Percentiles rank a stretch among this genome's conserved stretches.
Conservation (phyloP, 768 basidiomycete species). For the Psilocybe tampanensis region DNA sequence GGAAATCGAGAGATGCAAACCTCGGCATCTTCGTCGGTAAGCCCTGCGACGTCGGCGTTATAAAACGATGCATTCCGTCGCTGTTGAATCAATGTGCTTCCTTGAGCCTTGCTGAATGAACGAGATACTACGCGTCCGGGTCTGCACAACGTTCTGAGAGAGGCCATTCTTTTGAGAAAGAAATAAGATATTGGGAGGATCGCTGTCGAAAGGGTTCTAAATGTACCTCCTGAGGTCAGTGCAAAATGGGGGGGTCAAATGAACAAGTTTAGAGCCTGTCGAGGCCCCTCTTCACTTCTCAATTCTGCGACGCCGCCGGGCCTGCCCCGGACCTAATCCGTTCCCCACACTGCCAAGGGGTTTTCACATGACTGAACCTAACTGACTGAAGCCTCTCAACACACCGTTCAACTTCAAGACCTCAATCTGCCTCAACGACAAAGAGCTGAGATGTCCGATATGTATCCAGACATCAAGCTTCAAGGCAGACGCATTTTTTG, state of each 20-base stretch:
- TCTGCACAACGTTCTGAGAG: neutral
- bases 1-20: slow-evolving; percentile 43
- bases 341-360: neutral
- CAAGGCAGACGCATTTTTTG: no score
- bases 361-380: neutral
- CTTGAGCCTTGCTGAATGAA: neutral
- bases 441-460: no score
- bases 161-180: neutral
- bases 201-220: no score
- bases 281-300: neutral
- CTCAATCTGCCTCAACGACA: no score
- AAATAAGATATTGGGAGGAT: no score
- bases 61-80: slow-evolving; percentile 59
- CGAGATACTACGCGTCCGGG: neutral
- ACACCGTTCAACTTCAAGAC: no score
- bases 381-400: no score
- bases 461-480: no score
- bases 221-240: no score
- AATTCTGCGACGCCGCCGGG: neutral
- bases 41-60: slow-evolving; percentile 71
- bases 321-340: neutral
- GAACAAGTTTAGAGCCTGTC: neutral
- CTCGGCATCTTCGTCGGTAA: slow-evolving; percentile 81
- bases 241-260: neutral
- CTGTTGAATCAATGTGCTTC: slow-evolving; percentile 4